These are phyloP conservation scores for Vanrija sp. DNA, from an alignment of 1,284 basidiomycete genomes.

Conservation along the genomic window DNA sequence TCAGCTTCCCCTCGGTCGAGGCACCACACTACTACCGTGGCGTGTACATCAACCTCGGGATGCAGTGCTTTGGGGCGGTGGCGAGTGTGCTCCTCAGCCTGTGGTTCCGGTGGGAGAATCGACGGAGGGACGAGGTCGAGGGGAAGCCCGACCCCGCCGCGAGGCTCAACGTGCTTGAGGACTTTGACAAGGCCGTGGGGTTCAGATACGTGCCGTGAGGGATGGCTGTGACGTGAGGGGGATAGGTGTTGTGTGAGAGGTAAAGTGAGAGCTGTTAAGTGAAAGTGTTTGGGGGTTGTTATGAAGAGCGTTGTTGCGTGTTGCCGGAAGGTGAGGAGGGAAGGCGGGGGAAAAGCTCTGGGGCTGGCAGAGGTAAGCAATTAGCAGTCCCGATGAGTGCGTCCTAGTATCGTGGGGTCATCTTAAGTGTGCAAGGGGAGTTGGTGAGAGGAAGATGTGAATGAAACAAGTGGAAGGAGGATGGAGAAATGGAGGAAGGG, in stretches of 20 bases:
- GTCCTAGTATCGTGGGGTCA: too few relatives aligned
- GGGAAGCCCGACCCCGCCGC: conserved; percentile 21
- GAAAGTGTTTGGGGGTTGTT: neutral
- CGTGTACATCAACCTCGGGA: conserved; percentile 46
- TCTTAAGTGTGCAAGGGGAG: too few relatives aligned
- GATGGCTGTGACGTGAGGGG: neutral
- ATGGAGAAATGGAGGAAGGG: too few relatives aligned
- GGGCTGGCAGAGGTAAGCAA: too few relatives aligned
- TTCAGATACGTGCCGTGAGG: neutral
- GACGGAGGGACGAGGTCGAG: conserved; percentile 42
- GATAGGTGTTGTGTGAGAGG: neutral
- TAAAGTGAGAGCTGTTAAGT: neutral
- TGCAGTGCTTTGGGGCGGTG: conserved; percentile 40
- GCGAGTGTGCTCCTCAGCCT: conserved; percentile 39
- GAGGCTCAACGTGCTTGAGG: too few relatives aligned
- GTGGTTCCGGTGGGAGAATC: conserved; percentile 48
- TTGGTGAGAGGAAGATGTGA: too few relatives aligned
- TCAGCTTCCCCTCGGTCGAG: conserved; percentile 44
- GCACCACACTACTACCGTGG: conserved; percentile 49
- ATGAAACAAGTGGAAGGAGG: too few relatives aligned
- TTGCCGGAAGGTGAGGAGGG: too few relatives aligned
- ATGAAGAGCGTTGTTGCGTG: too few relatives aligned
- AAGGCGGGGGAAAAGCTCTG: too few relatives aligned
- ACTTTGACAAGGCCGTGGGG: too few relatives aligned
- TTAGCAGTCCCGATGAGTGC: too few relatives aligned